Conservation (phyloP, 306 rosid genomes). For the Cicer pinnatifidum region DNA sequence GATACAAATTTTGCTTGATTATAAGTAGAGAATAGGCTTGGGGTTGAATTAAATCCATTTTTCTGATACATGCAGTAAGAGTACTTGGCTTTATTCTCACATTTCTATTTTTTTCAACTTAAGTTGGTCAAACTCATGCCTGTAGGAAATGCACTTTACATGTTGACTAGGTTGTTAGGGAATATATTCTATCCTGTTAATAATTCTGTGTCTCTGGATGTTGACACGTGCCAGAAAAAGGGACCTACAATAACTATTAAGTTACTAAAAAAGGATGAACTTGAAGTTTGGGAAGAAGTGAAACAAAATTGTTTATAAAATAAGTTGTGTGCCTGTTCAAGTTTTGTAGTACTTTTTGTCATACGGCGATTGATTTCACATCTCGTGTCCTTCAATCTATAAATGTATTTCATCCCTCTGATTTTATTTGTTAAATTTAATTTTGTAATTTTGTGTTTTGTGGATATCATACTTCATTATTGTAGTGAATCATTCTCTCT, state of each 20-base stretch:
- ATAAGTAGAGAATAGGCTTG: not conserved
- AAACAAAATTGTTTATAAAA: not conserved
- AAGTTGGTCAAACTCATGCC: conserved; percentile 9
- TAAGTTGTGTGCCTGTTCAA: conserved; percentile 4
- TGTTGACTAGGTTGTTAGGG: conserved; percentile 6
- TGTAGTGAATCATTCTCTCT: conserved; percentile 35
- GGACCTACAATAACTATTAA: conserved; percentile 1
- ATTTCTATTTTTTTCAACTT: conserved; percentile 26
- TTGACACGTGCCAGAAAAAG: conserved; percentile 31
- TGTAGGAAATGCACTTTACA: conserved; percentile 5
- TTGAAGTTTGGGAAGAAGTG: conserved; percentile 21
- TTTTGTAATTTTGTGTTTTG: conserved; percentile 22
- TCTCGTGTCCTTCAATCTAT: conserved; percentile 36
- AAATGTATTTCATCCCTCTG: conserved; percentile 7
- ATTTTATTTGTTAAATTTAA: not conserved
- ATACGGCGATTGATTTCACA: conserved; percentile 16
- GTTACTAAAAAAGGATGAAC: conserved; percentile 23
- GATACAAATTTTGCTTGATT: not conserved
- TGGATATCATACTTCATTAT: conserved; percentile 15
- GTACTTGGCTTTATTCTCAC: conserved; percentile 4
- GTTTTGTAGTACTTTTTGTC: conserved; percentile 10
- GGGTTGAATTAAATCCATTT: conserved; percentile 25
- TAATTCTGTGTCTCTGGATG: conserved; percentile 20
- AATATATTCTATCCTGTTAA: conserved; percentile 24
- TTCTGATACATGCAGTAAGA: not conserved